Evolutionary conservation across 805 yeast species (phyloP).

Genomic region (Lipomyces mesembrius): DNA sequence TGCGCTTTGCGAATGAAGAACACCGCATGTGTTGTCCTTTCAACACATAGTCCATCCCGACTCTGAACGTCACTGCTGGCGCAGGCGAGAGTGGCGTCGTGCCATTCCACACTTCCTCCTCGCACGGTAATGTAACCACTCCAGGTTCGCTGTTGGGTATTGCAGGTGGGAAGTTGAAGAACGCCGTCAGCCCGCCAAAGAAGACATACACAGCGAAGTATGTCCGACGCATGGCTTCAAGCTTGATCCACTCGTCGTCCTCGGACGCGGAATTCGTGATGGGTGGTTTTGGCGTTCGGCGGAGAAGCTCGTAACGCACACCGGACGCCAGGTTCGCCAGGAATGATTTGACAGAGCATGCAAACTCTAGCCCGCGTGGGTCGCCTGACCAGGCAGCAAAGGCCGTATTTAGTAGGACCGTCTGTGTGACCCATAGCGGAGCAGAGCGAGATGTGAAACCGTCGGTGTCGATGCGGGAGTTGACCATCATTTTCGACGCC

Average conservation of each 20-base stretch:
- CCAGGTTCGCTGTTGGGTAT: conserved; percentile 35
- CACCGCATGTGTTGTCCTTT: conserved; percentile 22
- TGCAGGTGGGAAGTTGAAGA: conserved; percentile 42
- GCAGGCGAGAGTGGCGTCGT: conserved; percentile 32
- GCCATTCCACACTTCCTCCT: conserved; percentile 44
- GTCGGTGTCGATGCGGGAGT: conserved; percentile 41
- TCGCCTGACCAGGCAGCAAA: conserved; percentile 45
- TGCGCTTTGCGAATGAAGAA: conserved; percentile 38
- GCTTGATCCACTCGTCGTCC: conserved; percentile 43
- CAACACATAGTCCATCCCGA: conserved; percentile 33
- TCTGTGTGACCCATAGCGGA: conserved; percentile 44
- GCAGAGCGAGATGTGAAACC: conserved; percentile 38
- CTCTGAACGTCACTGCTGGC: conserved; percentile 31
- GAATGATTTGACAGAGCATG: conserved; percentile 40
- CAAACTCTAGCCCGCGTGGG: conserved; percentile 42
- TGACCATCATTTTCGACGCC: conserved; percentile 41
- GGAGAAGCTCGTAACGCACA: conserved; percentile 21
- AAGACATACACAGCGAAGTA: conserved; percentile 43
- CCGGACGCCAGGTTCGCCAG: conserved; percentile 38
- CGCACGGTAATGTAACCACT: conserved; percentile 42
- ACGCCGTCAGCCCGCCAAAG: conserved; percentile 41
- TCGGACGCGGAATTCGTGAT: conserved; percentile 19
- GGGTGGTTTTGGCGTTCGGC: conserved; percentile 21
- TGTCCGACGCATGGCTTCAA: conserved; percentile 43
- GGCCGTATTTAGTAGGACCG: conserved; percentile 41